Evolutionary conservation across 441 rosid species (phyloP).

Genomic region (Gossypium trilobum): DNA sequence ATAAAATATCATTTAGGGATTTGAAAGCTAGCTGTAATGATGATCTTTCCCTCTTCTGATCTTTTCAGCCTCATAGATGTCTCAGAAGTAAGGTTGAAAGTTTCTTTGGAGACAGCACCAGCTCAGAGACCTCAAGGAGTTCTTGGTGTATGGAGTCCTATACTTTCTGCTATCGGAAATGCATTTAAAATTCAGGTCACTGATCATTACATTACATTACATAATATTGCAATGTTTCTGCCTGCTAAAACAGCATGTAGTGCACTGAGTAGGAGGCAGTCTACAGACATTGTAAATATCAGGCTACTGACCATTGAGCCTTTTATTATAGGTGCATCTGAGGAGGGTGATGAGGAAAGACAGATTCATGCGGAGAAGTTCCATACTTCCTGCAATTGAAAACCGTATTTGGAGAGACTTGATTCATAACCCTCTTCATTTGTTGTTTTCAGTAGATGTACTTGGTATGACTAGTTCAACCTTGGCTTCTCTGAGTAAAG

Average conservation of each 20-base stretch:
- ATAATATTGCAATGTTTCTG: constrained; percentile 1
- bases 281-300: constrained; percentile 1
- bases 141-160: constrained; percentile 96
- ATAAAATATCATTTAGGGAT: constrained; percentile 4
- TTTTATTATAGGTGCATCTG: constrained; percentile 61
- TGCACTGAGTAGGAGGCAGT: background rate
- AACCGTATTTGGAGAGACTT: constrained; percentile 92
- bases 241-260: background rate
- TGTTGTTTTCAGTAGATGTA: constrained; percentile 88
- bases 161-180: constrained; percentile 93
- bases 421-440: constrained; percentile 94
- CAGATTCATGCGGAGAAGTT: constrained; percentile 92
- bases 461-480: constrained; percentile 99
- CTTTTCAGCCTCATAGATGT: constrained; percentile 85
- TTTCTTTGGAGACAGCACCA: constrained; percentile 84
- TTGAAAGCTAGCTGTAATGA: constrained; percentile 3
- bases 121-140: constrained; percentile 90
- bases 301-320: background rate
- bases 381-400: constrained; percentile 73
- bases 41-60: constrained; percentile 4
- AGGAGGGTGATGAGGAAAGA: constrained; percentile 92
- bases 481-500: constrained; percentile 90
- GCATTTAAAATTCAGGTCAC: constrained; percentile 92
- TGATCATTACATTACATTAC: constrained; percentile 13
- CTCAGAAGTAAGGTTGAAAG: constrained; percentile 87